phyloP scores from a whole-genome alignment of 371 early-diverging fungal species.

The Coemansia sp. region DNA sequence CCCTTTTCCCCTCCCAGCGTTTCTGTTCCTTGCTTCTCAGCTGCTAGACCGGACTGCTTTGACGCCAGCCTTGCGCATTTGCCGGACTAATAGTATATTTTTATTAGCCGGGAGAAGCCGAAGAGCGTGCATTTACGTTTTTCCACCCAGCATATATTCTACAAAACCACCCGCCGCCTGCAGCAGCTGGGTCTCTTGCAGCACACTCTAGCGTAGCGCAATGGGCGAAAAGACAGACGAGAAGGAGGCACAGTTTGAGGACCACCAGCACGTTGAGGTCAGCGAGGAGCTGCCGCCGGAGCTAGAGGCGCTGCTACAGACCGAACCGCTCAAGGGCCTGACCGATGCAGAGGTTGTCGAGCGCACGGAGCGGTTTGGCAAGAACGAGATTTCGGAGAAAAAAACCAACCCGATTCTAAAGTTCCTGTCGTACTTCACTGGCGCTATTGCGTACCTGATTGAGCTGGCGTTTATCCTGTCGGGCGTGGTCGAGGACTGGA shows the following conservation, averaged over 20 bases:
- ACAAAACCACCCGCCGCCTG: background rate
- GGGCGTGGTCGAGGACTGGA: constrained; percentile 72
- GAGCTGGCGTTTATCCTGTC: constrained; percentile 76
- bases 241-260: constrained; percentile 53
- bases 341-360: constrained; percentile 59
- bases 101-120: background rate
- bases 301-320: constrained; percentile 68
- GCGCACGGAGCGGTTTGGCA: constrained; percentile 66
- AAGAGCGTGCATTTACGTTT: background rate
- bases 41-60: background rate
- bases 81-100: background rate
- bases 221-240: constrained; percentile 22
- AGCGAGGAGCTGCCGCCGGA: constrained; percentile 68
- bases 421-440: constrained; percentile 85
- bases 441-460: constrained; percentile 86
- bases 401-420: constrained; percentile 82
- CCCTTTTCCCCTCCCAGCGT: background rate
- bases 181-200: background rate
- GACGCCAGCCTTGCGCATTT: background rate
- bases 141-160: background rate
- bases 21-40: background rate
- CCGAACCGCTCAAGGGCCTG: constrained; percentile 66
- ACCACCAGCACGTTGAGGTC: constrained; percentile 66
- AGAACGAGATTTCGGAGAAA: constrained; percentile 75
- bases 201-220: background rate